Conservation (phyloP, 1,139 yeast species). For the Blastobotrys indianensis region DNA sequence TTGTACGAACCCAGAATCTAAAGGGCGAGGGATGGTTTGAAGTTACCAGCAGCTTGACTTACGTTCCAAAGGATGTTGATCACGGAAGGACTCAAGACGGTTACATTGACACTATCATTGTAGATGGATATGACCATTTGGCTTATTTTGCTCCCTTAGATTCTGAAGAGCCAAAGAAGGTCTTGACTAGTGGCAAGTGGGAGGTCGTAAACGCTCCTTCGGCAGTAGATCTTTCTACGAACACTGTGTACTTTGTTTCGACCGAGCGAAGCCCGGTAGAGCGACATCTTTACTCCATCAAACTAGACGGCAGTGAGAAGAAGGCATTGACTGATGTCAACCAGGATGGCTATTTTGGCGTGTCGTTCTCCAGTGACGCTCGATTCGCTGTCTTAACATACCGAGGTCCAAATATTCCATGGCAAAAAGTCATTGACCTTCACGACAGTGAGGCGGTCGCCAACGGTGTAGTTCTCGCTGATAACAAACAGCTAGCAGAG, state of each 20-base stretch:
- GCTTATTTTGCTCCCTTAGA: conserved; percentile 55
- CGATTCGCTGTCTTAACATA: conserved; percentile 50
- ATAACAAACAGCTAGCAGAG: conserved; percentile 29
- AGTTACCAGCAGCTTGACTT: conserved; percentile 64
- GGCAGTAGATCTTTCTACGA: conserved; percentile 48
- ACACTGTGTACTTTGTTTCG: conserved; percentile 57
- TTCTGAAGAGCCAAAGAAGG: conserved; percentile 39
- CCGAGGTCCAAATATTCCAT: conserved; percentile 62
- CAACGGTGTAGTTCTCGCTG: conserved; percentile 35
- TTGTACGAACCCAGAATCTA: conserved; percentile 44
- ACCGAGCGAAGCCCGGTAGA: conserved; percentile 53
- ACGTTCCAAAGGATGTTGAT: conserved; percentile 54
- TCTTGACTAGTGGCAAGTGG: conserved; percentile 62
- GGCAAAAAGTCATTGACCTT: conserved; percentile 52
- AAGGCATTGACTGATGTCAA: conserved; percentile 49
- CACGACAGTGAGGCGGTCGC: conserved; percentile 30
- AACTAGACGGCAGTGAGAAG: conserved; percentile 40
- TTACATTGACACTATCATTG: conserved; percentile 69
- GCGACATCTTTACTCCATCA: conserved; percentile 50
- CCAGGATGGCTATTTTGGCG: conserved; percentile 60
- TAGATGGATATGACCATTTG: conserved; percentile 59
- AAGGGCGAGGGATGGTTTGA: conserved; percentile 61
- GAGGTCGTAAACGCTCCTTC: conserved; percentile 58
- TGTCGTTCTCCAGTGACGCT: conserved; percentile 56
- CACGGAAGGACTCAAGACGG: conserved; percentile 43